Evolutionary conservation across 345 rosid species (phyloP), one percentile per base, ranked within the genome.

Genomic region (Garcia nutans): DNA sequence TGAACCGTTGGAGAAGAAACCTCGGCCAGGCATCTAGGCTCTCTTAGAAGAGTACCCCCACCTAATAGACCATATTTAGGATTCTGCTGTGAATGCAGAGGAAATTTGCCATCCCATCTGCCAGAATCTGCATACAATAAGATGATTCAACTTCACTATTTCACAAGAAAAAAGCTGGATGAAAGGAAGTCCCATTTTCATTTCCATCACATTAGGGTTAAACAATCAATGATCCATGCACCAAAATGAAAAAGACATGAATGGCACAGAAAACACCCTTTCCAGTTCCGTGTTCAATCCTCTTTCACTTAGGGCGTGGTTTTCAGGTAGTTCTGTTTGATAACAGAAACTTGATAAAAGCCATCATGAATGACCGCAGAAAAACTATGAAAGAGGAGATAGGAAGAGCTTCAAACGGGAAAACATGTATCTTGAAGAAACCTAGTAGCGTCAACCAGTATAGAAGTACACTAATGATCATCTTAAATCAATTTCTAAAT

Each of bases 11-110:
- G 71, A 74, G 58, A 56, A 41, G 74, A 71, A 64, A 56, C n/a
- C 23, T 41, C 76, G 15, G 60, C 23, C 62, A 50, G 22, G 60
- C 60, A 66, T 55, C 37, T 44, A 64, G 57, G 63, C 24, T 58
- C 60, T 73, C 62, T 63, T 31, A 62, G 63, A 73, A 71, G 49
- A 45, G 52, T 31, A 62, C 57, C 74, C 49, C 42, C 80, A 65
- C 80, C 77, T 50, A 78, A 37, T 69, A 75, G 70, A 70, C 85
- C 80, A 47, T 19, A 11, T 52, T 79, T 76, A 69, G 71, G 76
- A 75, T 69, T 76, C 68, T 59, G 49, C 59, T 22, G 17, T 37
- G 13, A 47, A 49, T 26, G 56, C 72, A 8, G 78, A 78, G 70
- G 47, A 41, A 26, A 58, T 47, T 28, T 74, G 77, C 63, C 45